phyloP scores from a whole-genome alignment of 192 early-diverging fungal species.

The Coemansia sp. region DNA sequence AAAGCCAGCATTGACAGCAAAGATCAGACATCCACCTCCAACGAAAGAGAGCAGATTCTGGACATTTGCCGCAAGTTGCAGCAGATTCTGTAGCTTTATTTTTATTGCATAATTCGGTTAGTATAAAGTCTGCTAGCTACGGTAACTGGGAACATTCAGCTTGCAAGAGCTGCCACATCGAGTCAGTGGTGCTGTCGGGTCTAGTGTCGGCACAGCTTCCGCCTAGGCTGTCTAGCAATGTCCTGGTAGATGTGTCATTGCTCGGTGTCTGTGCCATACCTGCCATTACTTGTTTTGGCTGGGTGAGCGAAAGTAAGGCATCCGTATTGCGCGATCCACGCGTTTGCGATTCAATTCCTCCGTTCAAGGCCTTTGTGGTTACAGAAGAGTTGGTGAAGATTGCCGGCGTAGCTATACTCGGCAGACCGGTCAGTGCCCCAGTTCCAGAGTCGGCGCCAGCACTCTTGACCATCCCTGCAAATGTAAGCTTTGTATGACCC shows the following conservation, averaged over 20 bases:
- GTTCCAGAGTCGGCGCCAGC: background rate
- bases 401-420: conserved; percentile 18
- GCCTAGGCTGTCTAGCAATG: background rate
- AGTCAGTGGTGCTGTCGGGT: background rate
- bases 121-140: background rate
- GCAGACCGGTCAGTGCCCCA: background rate
- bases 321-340: background rate
- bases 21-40: conserved; percentile 6
- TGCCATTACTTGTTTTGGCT: background rate
- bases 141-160: background rate
- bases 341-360: conserved; percentile 18
- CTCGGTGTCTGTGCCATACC: background rate
- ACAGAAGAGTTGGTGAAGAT: conserved; percentile 32
- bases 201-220: background rate
- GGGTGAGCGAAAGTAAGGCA: conserved; percentile 1
- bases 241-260: conserved; percentile 1
- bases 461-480: conserved; percentile 4
- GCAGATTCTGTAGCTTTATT: conserved; percentile 18
- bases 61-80: conserved; percentile 53
- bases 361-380: conserved; percentile 47
- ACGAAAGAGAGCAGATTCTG: conserved; percentile 44
- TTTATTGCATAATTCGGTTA: background rate
- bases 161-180: conserved; percentile 29
- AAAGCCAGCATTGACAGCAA: conserved; percentile 29
- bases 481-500: background rate